Evolutionary conservation across 768 basidiomycete species (phyloP), one percentile per base, ranked within the genome.

Genomic region (Scleroderma citrinum): DNA sequence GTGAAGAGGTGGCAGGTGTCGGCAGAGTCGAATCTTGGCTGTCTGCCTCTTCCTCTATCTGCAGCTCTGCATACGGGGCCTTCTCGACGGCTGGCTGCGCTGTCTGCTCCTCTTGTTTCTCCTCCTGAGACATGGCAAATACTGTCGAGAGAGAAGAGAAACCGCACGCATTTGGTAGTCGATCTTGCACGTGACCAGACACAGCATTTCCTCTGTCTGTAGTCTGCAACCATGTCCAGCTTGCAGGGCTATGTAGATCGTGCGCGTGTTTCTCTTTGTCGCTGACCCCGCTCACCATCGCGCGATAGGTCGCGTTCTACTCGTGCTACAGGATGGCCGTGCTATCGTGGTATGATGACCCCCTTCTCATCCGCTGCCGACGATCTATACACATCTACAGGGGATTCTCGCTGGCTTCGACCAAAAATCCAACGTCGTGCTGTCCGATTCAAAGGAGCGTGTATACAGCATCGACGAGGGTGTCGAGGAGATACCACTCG

Each of bases 311-410:
- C 88, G 85, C 66, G 93, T 98, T 58, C 79, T 94, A 51, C 83
- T 98, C 63, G 83, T 97, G 55, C 84, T 97, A 30, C 92, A 97
- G 75, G 95, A 99, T 67, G 95, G 95, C 45, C 83, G 95, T 59
- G 82, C 87, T 36, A 96, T 98, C 65, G 83, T 95, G 58, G 95
- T 95, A 55, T 46, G 87, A 38, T 31, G 26, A 21, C 21, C 3
- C 19, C 39, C 31, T 16, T 44, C 19, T 19, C 20, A 26, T 37
- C 37, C 17, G 38, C 44, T n/a, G 19, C 24, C 41, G 38, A 38
- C 43, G 39, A 39, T 24, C 32, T 44, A 48, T 31, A 38, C 48
- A 38, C 50, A 42, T 45, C 29, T 49, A 7, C 62, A 95, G 93
- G 94, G 95, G 59, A 78, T 82, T 21, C 78, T 99, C 68, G 86